A percentile compares a stretch with the other conserved stretches of the same genome.
Evolutionary conservation across 441 rosid genomes (phyloP).

Genomic region (Corymbia citriodora): DNA sequence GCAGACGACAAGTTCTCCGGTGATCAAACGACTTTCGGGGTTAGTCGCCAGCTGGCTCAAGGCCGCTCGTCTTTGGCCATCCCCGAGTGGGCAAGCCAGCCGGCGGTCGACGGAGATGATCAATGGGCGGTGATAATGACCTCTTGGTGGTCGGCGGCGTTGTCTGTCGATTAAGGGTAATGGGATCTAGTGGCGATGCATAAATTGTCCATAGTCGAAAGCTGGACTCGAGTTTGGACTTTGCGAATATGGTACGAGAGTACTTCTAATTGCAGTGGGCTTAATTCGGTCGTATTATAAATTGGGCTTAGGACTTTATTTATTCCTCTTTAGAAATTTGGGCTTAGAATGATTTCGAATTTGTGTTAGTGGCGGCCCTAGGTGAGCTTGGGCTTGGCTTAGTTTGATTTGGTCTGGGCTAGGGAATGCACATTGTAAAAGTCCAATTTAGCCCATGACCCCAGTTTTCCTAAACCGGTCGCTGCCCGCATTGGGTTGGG

Average conservation of each 20-base stretch:
- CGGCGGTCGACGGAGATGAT: rapidly evolving
- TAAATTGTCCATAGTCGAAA: too few relatives aligned
- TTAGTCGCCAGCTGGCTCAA: too few relatives aligned
- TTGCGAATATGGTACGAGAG: background rate
- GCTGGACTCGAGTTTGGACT: background rate
- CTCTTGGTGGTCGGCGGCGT: too few relatives aligned
- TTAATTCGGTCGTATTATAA: background rate
- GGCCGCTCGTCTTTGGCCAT: too few relatives aligned
- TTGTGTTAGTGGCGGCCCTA: background rate
- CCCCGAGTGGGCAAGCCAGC: rapidly evolving
- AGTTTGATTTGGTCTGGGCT: background rate
- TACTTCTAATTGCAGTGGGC: background rate
- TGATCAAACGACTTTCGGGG: too few relatives aligned
- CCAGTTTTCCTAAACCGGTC: background rate
- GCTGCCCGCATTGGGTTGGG: background rate
- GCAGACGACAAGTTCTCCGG: too few relatives aligned
- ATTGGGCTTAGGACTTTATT: background rate
- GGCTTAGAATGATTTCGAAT: background rate
- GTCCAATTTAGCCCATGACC: background rate
- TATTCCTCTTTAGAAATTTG: background rate
- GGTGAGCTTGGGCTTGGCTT: background rate
- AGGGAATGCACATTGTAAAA: background rate
- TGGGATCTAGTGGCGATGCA: too few relatives aligned
- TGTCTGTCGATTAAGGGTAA: too few relatives aligned
- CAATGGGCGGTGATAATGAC: too few relatives aligned